Evolutionary conservation across 2,329 filamentous ascomycete species (phyloP).

Genomic region (Trichoderma asperellum): DNA sequence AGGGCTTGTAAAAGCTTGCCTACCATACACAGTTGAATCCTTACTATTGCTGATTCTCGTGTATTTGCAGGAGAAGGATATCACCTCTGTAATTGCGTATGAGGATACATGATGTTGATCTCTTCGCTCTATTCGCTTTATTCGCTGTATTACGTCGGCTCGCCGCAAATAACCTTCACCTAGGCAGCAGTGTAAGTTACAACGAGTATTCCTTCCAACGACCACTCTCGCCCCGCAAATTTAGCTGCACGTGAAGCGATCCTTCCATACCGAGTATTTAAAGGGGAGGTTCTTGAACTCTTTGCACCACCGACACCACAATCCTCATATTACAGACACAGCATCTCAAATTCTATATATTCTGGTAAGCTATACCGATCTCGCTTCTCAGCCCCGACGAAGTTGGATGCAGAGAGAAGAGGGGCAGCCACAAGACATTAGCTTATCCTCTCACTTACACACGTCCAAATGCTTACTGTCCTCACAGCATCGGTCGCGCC

Average conservation of each 20-base stretch:
- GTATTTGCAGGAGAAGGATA: background rate
- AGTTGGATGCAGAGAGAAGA: background rate
- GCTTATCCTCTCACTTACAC: background rate
- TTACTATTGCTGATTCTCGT: background rate
- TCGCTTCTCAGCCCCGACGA: background rate
- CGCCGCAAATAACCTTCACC: background rate
- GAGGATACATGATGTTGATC: background rate
- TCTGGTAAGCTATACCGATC: background rate
- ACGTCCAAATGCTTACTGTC: background rate
- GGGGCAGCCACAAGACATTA: background rate
- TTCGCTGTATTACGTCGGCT: background rate
- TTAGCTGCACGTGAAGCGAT: background rate
- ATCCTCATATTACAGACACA: background rate
- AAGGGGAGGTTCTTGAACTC: background rate
- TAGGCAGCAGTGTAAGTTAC: background rate
- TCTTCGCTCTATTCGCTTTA: background rate
- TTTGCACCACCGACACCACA: background rate
- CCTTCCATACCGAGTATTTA: background rate
- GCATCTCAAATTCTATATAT: background rate
- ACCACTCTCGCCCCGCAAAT: background rate
- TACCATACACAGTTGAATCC: background rate
- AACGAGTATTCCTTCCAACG: background rate
- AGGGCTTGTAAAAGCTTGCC: background rate
- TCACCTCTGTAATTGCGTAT: background rate
- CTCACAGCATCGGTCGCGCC: background rate